A percentile compares a stretch with the other conserved stretches of the same genome.
These are phyloP conservation scores for Zalerion maritima DNA, from an alignment of 495 filamentous ascomycete genomes.

Conservation along the genomic window DNA sequence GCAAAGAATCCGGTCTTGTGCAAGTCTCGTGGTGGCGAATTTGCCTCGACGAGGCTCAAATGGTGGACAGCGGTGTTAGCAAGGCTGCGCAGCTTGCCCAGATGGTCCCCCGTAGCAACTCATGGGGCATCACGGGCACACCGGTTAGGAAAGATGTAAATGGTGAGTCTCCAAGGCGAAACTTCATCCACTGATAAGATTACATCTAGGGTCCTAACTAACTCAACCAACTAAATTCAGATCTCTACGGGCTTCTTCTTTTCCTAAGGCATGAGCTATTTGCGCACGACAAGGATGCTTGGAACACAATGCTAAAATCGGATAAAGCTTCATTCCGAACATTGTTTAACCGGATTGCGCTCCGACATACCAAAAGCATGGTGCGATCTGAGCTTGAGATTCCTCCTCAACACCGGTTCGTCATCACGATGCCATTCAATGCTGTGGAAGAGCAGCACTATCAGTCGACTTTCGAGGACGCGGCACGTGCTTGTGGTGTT, in stretches of 20 bases:
- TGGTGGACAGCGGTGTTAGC: constrained; percentile 78
- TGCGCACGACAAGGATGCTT: constrained; percentile 42
- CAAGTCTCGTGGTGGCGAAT: constrained; percentile 83
- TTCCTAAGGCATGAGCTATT: constrained; percentile 75
- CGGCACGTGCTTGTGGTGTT: constrained; percentile 54
- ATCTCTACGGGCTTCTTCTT: constrained; percentile 55
- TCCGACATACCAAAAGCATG: constrained; percentile 74
- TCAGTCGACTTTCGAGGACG: constrained; percentile 50
- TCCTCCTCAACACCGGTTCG: constrained; percentile 67
- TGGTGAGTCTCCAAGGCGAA: no score
- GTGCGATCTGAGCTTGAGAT: constrained; percentile 57
- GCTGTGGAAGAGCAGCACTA: constrained; percentile 85
- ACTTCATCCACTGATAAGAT: no score
- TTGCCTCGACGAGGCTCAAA: constrained; percentile 89
- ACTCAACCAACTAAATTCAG: constrained; percentile 11
- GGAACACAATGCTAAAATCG: constrained; percentile 45
- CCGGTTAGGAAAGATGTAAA: constrained; percentile 68
- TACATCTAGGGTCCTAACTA: constrained; percentile 1
- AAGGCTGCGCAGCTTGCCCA: constrained; percentile 69
- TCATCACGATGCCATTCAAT: constrained; percentile 81
- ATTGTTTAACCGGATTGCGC: constrained; percentile 52
- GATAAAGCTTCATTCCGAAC: constrained; percentile 46
- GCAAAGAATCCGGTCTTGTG: constrained; percentile 58
- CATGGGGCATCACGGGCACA: constrained; percentile 90
- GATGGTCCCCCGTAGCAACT: constrained; percentile 65